These are phyloP conservation scores for Brassica nigra DNA, from an alignment of 345 rosid species.

Conservation along the genomic window DNA sequence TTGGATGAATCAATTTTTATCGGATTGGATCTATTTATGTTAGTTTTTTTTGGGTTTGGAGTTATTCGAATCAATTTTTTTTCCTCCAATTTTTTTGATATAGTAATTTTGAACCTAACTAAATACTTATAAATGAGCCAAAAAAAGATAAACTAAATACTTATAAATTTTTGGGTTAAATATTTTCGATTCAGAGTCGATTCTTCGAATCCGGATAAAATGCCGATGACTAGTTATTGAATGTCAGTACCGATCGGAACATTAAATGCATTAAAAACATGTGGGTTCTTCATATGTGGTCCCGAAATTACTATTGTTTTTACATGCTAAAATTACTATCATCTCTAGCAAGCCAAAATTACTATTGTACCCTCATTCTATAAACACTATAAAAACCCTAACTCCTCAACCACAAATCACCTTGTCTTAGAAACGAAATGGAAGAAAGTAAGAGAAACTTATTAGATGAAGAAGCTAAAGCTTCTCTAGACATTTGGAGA, in stretches of 20 bases:
- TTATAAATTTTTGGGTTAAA: too few relatives aligned
- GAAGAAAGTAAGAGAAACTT: slow-evolving; percentile 11
- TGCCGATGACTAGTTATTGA: not conserved
- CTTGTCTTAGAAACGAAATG: not conserved
- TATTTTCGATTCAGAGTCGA: too few relatives aligned
- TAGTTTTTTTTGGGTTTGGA: too few relatives aligned
- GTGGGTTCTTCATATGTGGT: not conserved
- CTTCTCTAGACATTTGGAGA: slow-evolving; percentile 56
- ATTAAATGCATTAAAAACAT: not conserved
- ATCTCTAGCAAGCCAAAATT: not conserved
- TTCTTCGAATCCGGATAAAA: too few relatives aligned
- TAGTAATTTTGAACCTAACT: too few relatives aligned
- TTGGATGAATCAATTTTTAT: too few relatives aligned
- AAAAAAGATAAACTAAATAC: too few relatives aligned
- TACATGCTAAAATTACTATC: not conserved
- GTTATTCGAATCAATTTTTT: too few relatives aligned
- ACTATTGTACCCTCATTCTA: not conserved
- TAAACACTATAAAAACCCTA: slow-evolving; percentile 10
- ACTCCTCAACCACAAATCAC: not conserved
- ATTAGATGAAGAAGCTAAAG: slow-evolving; percentile 45
- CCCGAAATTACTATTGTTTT: not conserved
- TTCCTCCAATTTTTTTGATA: too few relatives aligned
- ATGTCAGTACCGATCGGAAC: not conserved
- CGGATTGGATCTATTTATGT: too few relatives aligned
- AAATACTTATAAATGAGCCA: too few relatives aligned